These are phyloP conservation scores for Inga oerstediana DNA, from an alignment of 306 rosid species.

Conservation along the genomic window DNA sequence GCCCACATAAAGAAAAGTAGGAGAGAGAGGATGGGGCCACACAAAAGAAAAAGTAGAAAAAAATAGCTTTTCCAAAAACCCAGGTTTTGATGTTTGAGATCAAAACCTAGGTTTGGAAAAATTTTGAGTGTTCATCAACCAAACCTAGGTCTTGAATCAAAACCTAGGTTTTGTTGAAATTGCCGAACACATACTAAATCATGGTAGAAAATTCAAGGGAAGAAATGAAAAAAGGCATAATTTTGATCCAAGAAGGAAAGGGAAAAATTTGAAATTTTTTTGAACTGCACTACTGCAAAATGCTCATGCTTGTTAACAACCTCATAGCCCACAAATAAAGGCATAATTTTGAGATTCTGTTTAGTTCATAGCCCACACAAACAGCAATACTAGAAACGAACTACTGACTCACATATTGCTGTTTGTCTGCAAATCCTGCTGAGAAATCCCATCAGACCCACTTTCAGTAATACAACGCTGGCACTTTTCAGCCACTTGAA, in stretches of 20 bases:
- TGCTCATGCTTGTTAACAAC: background rate
- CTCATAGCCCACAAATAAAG: background rate
- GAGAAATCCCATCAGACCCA: slow-evolving; percentile 91
- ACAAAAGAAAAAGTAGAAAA: too few species aligned
- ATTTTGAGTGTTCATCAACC: too few species aligned
- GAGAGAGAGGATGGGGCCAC: too few species aligned
- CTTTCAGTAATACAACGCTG: slow-evolving; percentile 85
- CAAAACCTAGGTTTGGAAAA: too few species aligned
- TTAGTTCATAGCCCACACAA: background rate
- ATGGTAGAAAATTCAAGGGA: background rate
- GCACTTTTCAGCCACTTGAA: slow-evolving; percentile 92
- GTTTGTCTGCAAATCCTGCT: slow-evolving; percentile 85
- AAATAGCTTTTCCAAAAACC: too few species aligned
- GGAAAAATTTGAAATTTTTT: background rate
- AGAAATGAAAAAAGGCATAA: background rate
- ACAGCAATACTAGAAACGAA: background rate
- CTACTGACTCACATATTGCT: slow-evolving; percentile 81
- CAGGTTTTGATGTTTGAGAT: too few species aligned
- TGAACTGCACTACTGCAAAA: background rate
- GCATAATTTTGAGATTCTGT: background rate
- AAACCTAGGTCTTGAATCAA: too few species aligned
- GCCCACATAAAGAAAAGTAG: too few species aligned
- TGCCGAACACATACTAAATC: too few species aligned
- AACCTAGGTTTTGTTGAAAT: too few species aligned
- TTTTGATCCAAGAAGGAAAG: background rate